A percentile compares a stretch with the other conserved stretches of the same genome.
These are phyloP conservation scores for Haplosporangium sp. DNA, from an alignment of 371 early-diverging fungal genomes.

Conservation along the genomic window DNA sequence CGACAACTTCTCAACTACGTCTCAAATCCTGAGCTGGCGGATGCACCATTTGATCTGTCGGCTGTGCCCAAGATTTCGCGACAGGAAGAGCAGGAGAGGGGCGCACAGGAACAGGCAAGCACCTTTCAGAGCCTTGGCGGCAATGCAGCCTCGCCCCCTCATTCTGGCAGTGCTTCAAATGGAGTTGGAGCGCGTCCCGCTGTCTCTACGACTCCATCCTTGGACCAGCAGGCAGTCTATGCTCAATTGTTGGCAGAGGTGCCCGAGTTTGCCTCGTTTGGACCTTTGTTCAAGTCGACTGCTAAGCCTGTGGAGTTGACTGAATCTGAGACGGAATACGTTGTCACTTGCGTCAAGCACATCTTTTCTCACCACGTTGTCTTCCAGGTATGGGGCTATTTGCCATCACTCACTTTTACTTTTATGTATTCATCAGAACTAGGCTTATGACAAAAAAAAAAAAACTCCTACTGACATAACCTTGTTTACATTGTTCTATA, in stretches of 20 bases:
- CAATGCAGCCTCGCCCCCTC: constrained; percentile 35
- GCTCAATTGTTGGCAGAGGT: constrained; percentile 81
- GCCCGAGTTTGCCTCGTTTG: constrained; percentile 87
- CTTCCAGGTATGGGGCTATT: constrained; percentile 77
- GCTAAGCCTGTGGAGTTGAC: constrained; percentile 83
- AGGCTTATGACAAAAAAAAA: background rate
- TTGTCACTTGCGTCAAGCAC: constrained; percentile 92
- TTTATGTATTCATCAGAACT: background rate
- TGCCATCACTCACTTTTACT: constrained; percentile 6
- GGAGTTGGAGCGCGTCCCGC: constrained; percentile 43
- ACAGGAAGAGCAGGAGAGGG: constrained; percentile 85
- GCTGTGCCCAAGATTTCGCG: constrained; percentile 83
- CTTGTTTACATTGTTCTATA: background rate
- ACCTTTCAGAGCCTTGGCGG: constrained; percentile 37
- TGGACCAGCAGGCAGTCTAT: constrained; percentile 77
- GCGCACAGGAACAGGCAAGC: constrained; percentile 50
- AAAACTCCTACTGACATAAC: background rate
- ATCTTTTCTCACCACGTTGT: constrained; percentile 91
- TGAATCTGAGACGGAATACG: constrained; percentile 96
- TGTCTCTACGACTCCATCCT: constrained; percentile 55
- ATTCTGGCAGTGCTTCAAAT: constrained; percentile 35
- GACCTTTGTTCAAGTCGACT: constrained; percentile 88
- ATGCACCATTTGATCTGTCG: constrained; percentile 80
- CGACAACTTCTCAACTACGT: constrained; percentile 86
- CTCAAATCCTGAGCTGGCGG: constrained; percentile 69